phyloP scores from a whole-genome alignment of 192 early-diverging fungal species.

The Rhizophlyctis rosea region DNA sequence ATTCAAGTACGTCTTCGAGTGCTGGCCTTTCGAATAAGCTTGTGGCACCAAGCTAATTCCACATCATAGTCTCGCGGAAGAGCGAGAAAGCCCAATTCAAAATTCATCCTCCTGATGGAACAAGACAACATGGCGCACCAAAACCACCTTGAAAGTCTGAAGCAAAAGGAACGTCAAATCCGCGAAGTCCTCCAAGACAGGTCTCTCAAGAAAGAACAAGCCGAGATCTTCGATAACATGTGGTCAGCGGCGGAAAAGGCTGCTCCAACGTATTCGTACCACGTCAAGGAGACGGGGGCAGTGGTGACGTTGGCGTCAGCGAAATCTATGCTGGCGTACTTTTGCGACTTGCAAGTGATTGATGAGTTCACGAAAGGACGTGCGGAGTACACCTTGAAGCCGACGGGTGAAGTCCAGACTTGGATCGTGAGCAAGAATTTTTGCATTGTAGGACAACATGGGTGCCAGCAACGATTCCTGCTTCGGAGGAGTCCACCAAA shows the following conservation, averaged over 20 bases:
- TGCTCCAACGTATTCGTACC: neutral
- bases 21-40: too few relatives aligned
- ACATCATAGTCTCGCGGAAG: constrained; percentile 73
- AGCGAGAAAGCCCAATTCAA: constrained; percentile 68
- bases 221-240: neutral
- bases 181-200: constrained; percentile 2
- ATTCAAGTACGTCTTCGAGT: constrained; percentile 69
- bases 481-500: constrained; percentile 45
- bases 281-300: constrained; percentile 15
- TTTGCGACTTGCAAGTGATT: neutral
- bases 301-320: constrained; percentile 7
- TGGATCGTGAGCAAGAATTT: neutral
- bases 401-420: too few relatives aligned
- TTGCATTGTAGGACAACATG: constrained; percentile 5
- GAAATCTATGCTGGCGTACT: neutral
- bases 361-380: neutral
- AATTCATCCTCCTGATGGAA: constrained; percentile 62
- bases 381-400: neutral
- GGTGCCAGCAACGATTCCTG: constrained; percentile 58
- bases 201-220: neutral
- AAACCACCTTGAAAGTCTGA: neutral
- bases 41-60: neutral
- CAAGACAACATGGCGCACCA: constrained; percentile 27
- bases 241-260: neutral
- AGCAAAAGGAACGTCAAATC: constrained; percentile 9